Base-by-base conservation (phyloP, 2,329 filamentous ascomycete genomes). In the Scleromitrula shiraiana region DNA sequence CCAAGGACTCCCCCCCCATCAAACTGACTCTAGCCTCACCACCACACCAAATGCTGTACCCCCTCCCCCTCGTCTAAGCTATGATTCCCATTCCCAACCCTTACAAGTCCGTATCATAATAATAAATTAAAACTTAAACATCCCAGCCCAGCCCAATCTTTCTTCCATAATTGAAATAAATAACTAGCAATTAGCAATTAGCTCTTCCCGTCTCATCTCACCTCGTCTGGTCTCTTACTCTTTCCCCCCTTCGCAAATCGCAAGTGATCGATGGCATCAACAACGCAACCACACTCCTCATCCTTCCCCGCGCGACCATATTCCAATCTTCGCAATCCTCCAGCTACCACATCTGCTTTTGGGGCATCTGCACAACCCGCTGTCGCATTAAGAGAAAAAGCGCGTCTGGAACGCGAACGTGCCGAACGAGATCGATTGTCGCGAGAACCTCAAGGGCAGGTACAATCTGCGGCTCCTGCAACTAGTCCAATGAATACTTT, bases 231-330 rank as follows among this genome's bases (percentile, higher is more conserved):
- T 40, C 30, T 32, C 23, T 23, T 24, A 29, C 43, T 40, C 35
- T 9, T 22, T 20, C 9, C 33, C 26, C 43, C 30, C 43, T 41
- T 32, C 27, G 43, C 43, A 20, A 24, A 9, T 12, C 33, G 30
- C 15, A 30, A 22, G 35, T 24, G 43, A 40, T 41, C 43, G 26
- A 64, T 64, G 62, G 62, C 76, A 55, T 74, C 71, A 62, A 72
- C 70, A 50, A 62, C 71, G 53, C 52, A 54, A 46, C 65, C 69
- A 48, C 73, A 75, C 54, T 73, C 29, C 76, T 59, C 67, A n/a
- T n/a, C 73, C 41, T 79, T 80, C 60, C 73, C 72, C 46, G 68
- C 56, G 26, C 51, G 62, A n/a, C 59, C 55, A 4, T 65, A 64
- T 50, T 52, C 53, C 46, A 58, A 39, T 44, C 56, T 66, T 27